Evolutionary conservation across 108 stramenopile species (phyloP).

Genomic region (Skeletonema menzelii): DNA sequence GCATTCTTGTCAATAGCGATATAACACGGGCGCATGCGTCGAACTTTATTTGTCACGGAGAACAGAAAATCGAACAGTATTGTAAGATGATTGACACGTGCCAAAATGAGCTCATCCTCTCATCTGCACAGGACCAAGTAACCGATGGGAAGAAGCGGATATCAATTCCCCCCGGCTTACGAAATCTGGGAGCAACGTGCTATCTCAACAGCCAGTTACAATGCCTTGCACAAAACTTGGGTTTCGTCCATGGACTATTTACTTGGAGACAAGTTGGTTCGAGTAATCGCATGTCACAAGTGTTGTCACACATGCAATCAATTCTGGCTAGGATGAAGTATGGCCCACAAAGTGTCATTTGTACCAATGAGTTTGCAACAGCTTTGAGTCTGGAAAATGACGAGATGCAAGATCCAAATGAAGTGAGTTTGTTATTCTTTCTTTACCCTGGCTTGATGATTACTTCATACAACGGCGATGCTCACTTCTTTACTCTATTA

Average conservation of each 20-base stretch:
- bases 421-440: slow-evolving; percentile 31
- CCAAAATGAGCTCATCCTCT: slow-evolving; percentile 6
- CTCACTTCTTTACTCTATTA: background rate
- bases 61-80: background rate
- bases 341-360: slow-evolving; percentile 56
- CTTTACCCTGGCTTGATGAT: background rate
- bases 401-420: slow-evolving; percentile 92
- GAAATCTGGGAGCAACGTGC: slow-evolving; percentile 89
- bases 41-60: background rate
- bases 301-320: slow-evolving; percentile 62
- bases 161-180: slow-evolving; percentile 70
- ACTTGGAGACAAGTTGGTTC: slow-evolving; percentile 50
- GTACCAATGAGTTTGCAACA: slow-evolving; percentile 70
- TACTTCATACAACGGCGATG: background rate
- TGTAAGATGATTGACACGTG: background rate
- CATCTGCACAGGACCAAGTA: background rate
- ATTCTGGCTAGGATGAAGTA: slow-evolving; percentile 66
- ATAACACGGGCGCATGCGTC: background rate
- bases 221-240: slow-evolving; percentile 82
- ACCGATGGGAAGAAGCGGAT: slow-evolving; percentile 18
- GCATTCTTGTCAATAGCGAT: slow-evolving; percentile 19
- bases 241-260: slow-evolving; percentile 74
- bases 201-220: slow-evolving; percentile 89
- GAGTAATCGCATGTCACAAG: slow-evolving; percentile 55
- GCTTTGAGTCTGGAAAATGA: slow-evolving; percentile 71